Conservation (phyloP, 306 rosid species). For the Rosa persica region DNA sequence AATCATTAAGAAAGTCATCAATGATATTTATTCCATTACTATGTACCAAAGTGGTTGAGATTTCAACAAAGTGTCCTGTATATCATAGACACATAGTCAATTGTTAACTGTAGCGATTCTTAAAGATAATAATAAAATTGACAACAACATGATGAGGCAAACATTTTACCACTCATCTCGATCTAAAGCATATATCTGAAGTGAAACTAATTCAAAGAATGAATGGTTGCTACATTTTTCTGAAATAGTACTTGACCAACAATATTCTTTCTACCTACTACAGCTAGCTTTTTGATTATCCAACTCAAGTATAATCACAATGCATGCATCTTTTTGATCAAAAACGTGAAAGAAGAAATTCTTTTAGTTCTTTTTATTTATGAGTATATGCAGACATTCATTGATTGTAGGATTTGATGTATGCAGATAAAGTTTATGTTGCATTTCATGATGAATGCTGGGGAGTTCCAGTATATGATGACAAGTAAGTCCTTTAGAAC, state of each 20-base stretch:
- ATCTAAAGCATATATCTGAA: neutral
- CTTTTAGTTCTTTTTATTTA: neutral
- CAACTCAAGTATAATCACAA: neutral
- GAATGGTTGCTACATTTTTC: neutral
- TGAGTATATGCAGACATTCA: neutral
- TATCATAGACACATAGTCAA: neutral
- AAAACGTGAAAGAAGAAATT: neutral
- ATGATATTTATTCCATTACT: neutral
- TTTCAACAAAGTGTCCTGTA: neutral
- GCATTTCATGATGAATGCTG: constrained; percentile 95
- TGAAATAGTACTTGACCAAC: neutral
- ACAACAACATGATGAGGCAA: constrained; percentile 1
- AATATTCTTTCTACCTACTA: constrained; percentile 1
- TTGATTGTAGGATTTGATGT: neutral
- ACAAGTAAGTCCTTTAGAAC: constrained; percentile 51
- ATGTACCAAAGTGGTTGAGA: constrained; percentile 9
- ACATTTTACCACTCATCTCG: neutral
- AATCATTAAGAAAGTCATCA: constrained; percentile 13
- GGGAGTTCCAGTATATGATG: constrained; percentile 96
- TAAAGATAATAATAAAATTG: neutral
- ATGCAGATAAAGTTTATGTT: constrained; percentile 72
- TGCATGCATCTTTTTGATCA: neutral
- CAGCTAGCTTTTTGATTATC: neutral
- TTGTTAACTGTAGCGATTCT: neutral
- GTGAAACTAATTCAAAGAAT: neutral